phyloP scores from a whole-genome alignment of 2,329 filamentous ascomycete genomes.

The Penicillium verrucosum region DNA sequence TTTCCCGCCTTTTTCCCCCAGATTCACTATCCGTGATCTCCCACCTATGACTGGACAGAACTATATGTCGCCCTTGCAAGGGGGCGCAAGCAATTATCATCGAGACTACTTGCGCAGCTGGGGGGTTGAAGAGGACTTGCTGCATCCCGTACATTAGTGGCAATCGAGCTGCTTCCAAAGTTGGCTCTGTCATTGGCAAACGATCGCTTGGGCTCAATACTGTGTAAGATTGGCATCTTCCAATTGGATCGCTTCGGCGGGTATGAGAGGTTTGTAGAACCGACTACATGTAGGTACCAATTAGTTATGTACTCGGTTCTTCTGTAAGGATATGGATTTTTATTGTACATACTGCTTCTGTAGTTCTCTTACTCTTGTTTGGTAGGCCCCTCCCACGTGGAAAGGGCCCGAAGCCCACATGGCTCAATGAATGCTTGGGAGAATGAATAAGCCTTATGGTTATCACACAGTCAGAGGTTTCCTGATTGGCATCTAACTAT shows the following conservation, averaged over 20 bases:
- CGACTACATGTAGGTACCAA: background rate
- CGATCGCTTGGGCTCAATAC: background rate
- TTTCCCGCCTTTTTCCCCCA: background rate
- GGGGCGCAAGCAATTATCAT: constrained; percentile 21
- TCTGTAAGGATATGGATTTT: background rate
- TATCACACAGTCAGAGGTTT: background rate
- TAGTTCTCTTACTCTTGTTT: background rate
- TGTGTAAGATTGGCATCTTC: background rate
- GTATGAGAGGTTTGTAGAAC: background rate
- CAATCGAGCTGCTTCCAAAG: background rate
- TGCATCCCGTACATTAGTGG: constrained; percentile 9
- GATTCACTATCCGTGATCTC: background rate
- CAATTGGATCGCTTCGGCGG: background rate
- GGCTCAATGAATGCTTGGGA: background rate
- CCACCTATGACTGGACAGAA: background rate
- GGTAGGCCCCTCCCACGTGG: background rate
- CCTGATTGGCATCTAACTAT: background rate
- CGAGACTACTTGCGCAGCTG: constrained; percentile 10
- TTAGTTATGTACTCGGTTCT: background rate
- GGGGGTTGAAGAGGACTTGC: background rate
- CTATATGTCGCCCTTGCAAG: constrained; percentile 8
- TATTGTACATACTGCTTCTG: background rate
- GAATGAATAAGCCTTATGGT: background rate
- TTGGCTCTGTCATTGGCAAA: background rate
- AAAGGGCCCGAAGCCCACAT: background rate